These are phyloP conservation scores for Crotalaria pallida DNA, from an alignment of 306 rosid genomes.

Conservation along the genomic window DNA sequence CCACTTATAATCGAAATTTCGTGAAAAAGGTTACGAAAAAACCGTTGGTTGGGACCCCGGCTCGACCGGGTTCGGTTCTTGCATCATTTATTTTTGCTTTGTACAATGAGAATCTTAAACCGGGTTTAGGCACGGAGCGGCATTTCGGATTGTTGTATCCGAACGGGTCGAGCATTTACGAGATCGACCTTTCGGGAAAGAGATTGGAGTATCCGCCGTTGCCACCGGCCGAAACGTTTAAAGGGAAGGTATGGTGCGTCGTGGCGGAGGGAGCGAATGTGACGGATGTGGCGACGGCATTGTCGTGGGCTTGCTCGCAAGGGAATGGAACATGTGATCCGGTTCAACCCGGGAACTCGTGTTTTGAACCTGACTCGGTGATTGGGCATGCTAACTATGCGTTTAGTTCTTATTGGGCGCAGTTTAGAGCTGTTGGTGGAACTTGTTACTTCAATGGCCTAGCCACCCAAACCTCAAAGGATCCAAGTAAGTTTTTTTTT, in stretches of 20 bases:
- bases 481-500: constrained; percentile 62
- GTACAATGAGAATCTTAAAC: constrained; percentile 13
- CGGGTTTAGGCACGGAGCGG: constrained; percentile 76
- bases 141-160: constrained; percentile 76
- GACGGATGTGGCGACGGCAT: constrained; percentile 51
- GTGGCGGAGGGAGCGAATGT: constrained; percentile 54
- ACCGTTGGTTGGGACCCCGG: constrained; percentile 68
- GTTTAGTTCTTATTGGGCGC: constrained; percentile 78
- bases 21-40: constrained; percentile 46
- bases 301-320: constrained; percentile 80
- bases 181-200: constrained; percentile 57
- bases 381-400: constrained; percentile 59
- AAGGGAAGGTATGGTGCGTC: constrained; percentile 76
- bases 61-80: constrained; percentile 57
- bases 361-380: constrained; percentile 49
- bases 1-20: constrained; percentile 62
- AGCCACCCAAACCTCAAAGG: constrained; percentile 47
- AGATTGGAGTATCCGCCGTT: constrained; percentile 39
- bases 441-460: constrained; percentile 69
- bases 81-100: constrained; percentile 60
- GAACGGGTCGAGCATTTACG: constrained; percentile 45
- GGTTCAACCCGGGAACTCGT: constrained; percentile 44
- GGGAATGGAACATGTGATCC: constrained; percentile 71
- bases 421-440: constrained; percentile 53
- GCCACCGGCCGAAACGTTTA: constrained; percentile 47